Evolutionary conservation across 1,284 basidiomycete species (phyloP).

Genomic region (Ceratorhiza oryzae-sativae): DNA sequence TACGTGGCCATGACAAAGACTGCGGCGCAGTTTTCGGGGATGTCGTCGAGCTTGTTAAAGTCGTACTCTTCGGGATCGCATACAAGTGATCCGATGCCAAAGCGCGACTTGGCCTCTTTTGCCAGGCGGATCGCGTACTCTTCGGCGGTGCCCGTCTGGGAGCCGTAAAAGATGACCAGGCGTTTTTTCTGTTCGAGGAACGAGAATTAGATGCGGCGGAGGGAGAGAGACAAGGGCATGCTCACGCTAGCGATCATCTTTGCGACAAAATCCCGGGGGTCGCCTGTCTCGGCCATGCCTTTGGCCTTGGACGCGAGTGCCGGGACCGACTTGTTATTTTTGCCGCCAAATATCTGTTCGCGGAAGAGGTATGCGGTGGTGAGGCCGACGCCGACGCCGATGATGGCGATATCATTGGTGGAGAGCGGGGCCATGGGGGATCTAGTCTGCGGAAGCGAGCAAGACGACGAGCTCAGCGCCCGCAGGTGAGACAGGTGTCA

Average conservation of each 20-base stretch:
- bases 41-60: conserved; percentile 91
- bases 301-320: conserved; percentile 55
- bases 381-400: conserved; percentile 71
- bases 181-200: conserved; percentile 79
- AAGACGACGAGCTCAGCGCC: background rate
- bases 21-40: conserved; percentile 85
- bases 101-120: conserved; percentile 93
- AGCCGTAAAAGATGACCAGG: conserved; percentile 93
- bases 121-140: conserved; percentile 94
- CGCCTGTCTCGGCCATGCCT: conserved; percentile 63
- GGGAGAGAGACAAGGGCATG: conserved; percentile 44
- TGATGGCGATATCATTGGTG: conserved; percentile 71
- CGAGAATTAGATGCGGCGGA: conserved; percentile 29
- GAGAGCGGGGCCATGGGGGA: conserved; percentile 43
- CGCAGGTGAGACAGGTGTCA: background rate
- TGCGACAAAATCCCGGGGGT: conserved; percentile 86
- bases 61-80: conserved; percentile 98
- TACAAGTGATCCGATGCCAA: conserved; percentile 89
- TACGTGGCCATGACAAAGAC: conserved; percentile 98
- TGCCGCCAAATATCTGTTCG: conserved; percentile 70
- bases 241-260: conserved; percentile 90
- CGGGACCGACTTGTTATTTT: conserved; percentile 64
- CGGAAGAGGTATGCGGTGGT: conserved; percentile 81
- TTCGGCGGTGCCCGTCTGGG: conserved; percentile 95
- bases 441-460: background rate